Conservation (phyloP, 352 stramenopile species). For the Globisporangium cylindrosporum region DNA sequence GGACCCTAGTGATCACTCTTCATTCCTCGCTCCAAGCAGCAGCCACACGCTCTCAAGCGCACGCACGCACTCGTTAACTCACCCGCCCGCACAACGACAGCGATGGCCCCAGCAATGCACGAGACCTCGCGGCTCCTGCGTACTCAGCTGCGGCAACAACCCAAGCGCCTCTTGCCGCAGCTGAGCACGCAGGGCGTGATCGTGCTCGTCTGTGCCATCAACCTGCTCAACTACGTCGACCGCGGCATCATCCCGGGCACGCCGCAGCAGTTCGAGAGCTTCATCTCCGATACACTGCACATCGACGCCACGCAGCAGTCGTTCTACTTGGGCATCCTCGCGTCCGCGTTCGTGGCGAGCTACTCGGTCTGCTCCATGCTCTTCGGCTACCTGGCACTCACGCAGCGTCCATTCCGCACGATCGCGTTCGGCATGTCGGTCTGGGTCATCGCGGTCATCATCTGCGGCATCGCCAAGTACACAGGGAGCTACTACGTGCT, state of each 20-base stretch:
- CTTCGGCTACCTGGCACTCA: slow-evolving; percentile 89
- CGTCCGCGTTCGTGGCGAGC: slow-evolving; percentile 93
- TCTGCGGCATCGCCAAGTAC: too few species aligned
- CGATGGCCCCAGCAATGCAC: background rate
- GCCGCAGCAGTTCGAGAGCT: slow-evolving; percentile 90
- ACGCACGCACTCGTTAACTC: background rate
- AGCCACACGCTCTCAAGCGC: too few species aligned
- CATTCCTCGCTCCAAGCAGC: background rate
- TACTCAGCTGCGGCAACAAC: background rate
- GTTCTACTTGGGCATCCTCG: slow-evolving; percentile 85
- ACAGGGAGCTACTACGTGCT: too few species aligned
- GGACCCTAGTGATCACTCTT: background rate
- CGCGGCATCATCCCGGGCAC: slow-evolving; percentile 94
- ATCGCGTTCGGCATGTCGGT: slow-evolving; percentile 87
- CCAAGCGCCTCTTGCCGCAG: slow-evolving; percentile 16
- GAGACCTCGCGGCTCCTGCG: background rate
- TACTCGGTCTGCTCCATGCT: slow-evolving; percentile 91
- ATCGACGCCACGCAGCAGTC: slow-evolving; percentile 59
- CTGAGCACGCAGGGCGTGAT: slow-evolving; percentile 65
- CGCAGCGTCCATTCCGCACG: slow-evolving; percentile 87
- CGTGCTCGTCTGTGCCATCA: slow-evolving; percentile 84
- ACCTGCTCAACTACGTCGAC: slow-evolving; percentile 94
- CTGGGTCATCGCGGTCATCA: slow-evolving; percentile 49
- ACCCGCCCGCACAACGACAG: background rate
- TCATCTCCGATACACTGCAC: slow-evolving; percentile 79